Evolutionary conservation across 257 asterid genomes (phyloP), one percentile per base, ranked within the genome.

Genomic region (Solanum etuberosum): DNA sequence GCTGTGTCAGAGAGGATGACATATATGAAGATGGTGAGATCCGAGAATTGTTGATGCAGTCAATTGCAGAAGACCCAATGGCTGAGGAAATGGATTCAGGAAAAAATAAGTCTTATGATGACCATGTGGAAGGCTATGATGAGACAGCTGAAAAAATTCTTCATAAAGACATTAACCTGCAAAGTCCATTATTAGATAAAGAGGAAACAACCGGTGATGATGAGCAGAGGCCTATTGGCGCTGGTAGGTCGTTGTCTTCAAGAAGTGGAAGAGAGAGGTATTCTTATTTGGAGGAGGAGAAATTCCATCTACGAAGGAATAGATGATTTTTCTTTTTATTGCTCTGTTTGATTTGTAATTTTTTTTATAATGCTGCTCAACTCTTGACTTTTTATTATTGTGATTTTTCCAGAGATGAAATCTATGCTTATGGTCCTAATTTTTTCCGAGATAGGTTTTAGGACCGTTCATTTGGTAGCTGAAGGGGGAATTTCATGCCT

Each of bases 1-100:
- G 59, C 21, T 15, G 21, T 48, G 59, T 48, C 21, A 15, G 59
- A 48, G 21, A 48, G 23, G 96, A 94, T 89, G 98, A 92, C 43
- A 96, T 94, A 15, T 92, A 82, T 87, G 98, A 95, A 92, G 99
- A 95, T 63, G 98, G 98, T 86, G 98, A 96, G 90, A 90, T 94
- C 84, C 93, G 98, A 89, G 98, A 93, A 87, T 90, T 92, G 32
- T 15, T 84, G 14, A 89, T 81, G 71, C 89, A 51, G 71, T 88
- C 93, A 25, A 34, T 81, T 87, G 83, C 3, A 48, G 59, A 48
- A 48, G 59, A 48, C 59, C 23, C 23, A 0, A 48, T 15, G 3
- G 23, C 38, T 76, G 90, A 71, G 73, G 92, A 35, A 61, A 63
- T 85, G 81, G 87, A 87, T 63, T 86, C 73, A 23, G 93, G 84